Base-by-base conservation (phyloP, 495 filamentous ascomycete genomes). In the Aspergillus diversus region DNA sequence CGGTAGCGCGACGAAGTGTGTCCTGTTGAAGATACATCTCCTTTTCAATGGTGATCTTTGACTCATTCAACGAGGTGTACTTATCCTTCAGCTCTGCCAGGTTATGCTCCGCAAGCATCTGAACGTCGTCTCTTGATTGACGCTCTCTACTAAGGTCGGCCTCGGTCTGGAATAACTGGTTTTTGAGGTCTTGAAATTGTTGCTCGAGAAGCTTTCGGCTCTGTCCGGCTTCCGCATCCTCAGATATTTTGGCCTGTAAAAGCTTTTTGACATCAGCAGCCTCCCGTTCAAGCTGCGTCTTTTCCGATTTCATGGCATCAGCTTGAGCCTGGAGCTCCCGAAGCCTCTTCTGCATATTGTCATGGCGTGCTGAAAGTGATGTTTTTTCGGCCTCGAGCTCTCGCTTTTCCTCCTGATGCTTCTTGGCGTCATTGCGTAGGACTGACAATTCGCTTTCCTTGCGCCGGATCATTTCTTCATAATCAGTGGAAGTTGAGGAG, bases 1-100 rank as follows among this genome's bases (percentile, higher is more conserved):
- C 92, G 46, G 90, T 90, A 8, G 93, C 90, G 17, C 95, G 90
- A 21, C 95, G 90, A 50, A 97, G 86, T 13, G 90, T 90, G 71
- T 99, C 95, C 73, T 97, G 93, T 67, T 98, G 95, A n/a, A 90
- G 87, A 72, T 97, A 98, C 76, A 99, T 92, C 74, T 98, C 96
- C 74, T 97, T 97, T 73, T 99, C 95, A 58, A 99, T 97, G 43
- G 84, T 95, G 66, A 97, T 97, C 75, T 99, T 99, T 5, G 93
- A 89, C 42, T 97, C 92, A 65, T 96, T 97, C 13, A 99, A 81
- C n/a, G 84, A 83, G 34, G 93, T 85, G 68, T 89, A 96, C 60
- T 98, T 93, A 21, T 93, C 86, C 68, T 91, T 88, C 59, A 99
- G 76, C 48, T 88, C 86, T 16, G 88, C 80, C 62, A 89, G 89